Conservation (phyloP, 2,329 filamentous ascomycete species). For the Diaporthe sp. region DNA sequence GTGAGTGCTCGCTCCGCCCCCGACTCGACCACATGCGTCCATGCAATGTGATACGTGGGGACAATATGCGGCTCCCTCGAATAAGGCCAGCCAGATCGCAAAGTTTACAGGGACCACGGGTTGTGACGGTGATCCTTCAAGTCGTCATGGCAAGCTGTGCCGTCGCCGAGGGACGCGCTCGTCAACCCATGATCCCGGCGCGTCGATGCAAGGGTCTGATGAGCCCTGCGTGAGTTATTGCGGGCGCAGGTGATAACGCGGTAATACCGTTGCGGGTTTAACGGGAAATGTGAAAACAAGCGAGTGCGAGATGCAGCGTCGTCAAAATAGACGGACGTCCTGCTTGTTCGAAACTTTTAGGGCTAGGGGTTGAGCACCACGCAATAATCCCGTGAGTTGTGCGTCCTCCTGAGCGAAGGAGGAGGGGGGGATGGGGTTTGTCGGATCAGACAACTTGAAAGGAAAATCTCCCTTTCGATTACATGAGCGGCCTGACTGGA, state of each 20-base stretch:
- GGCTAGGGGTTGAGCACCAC: not conserved
- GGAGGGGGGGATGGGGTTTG: no score
- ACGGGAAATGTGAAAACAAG: not conserved
- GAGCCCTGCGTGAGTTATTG: not conserved
- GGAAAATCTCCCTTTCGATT: no score
- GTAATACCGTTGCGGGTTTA: not conserved
- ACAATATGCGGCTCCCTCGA: conserved; percentile 14
- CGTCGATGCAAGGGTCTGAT: not conserved
- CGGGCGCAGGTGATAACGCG: not conserved
- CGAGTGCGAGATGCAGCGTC: not conserved
- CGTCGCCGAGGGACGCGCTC: not conserved
- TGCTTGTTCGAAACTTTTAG: not conserved
- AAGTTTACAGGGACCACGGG: not conserved
- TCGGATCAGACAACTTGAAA: no score
- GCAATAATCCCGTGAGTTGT: no score
- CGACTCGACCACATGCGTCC: not conserved
- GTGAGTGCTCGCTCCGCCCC: not conserved
- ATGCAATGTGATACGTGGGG: conserved; percentile 31
- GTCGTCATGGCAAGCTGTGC: not conserved
- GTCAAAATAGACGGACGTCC: not conserved
- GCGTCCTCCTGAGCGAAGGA: no score
- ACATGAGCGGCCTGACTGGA: no score
- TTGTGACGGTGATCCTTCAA: not conserved
- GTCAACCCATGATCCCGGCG: not conserved
- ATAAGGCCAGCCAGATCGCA: not conserved